A percentile compares a stretch with the other conserved stretches of the same genome.
phyloP scores from a whole-genome alignment of 805 yeast genomes.

The Myxozyma sirexii region DNA sequence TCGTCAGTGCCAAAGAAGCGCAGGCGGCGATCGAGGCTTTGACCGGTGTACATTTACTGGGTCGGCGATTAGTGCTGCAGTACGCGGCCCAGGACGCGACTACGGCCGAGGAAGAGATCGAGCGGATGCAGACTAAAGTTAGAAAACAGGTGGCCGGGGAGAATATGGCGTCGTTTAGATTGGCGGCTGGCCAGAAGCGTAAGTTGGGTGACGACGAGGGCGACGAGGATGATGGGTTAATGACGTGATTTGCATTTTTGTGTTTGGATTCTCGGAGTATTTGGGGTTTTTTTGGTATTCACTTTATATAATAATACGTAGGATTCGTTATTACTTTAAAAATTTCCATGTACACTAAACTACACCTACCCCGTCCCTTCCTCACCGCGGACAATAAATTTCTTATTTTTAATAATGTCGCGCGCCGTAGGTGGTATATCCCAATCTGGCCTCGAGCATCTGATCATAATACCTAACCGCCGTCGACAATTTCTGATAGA shows the following conservation, averaged over 20 bases:
- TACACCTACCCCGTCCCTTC: background rate
- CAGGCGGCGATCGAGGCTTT: conserved; percentile 91
- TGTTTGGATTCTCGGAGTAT: background rate
- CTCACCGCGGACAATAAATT: too few species aligned
- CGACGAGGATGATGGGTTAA: conserved; percentile 12
- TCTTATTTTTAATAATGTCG: background rate
- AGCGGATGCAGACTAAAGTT: conserved; percentile 84
- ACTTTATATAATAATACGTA: background rate
- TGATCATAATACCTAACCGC: conserved; percentile 76
- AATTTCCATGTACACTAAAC: too few species aligned
- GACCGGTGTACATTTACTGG: conserved; percentile 94
- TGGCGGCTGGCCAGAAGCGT: conserved; percentile 67
- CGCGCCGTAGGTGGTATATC: conserved; percentile 4
- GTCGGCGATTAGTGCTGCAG: conserved; percentile 91
- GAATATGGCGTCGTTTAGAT: conserved; percentile 65
- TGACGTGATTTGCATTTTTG: background rate
- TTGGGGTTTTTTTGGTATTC: background rate
- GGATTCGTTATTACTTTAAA: background rate
- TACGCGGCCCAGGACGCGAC: conserved; percentile 82
- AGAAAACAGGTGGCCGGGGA: conserved; percentile 76
- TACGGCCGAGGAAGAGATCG: conserved; percentile 88
- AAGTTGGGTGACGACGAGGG: conserved; percentile 58
- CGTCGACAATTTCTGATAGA: conserved; percentile 77
- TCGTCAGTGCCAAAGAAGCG: conserved; percentile 79
- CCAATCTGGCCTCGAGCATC: conserved; percentile 55